Evolutionary conservation across 208 protist species (phyloP).

Genomic region (Leishmania braziliensis): DNA sequence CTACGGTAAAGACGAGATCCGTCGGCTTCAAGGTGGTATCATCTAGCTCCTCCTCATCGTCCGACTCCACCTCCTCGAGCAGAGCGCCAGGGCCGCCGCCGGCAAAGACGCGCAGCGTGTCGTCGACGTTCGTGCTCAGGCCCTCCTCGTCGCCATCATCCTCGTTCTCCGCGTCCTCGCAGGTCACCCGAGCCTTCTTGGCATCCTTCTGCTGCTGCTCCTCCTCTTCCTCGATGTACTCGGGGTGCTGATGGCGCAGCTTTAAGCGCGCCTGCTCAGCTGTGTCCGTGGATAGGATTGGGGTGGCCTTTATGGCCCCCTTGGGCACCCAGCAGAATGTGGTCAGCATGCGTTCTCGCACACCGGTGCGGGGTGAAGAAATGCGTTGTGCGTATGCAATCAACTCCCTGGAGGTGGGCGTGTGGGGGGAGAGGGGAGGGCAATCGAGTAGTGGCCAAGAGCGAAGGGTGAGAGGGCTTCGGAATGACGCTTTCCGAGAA

Average conservation of each 20-base stretch:
- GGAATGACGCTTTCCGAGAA: background rate
- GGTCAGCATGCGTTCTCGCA: slow-evolving; percentile 58
- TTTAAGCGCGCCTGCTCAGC: slow-evolving; percentile 67
- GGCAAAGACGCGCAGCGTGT: slow-evolving; percentile 65
- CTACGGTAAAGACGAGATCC: slow-evolving; percentile 78
- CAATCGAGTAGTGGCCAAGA: background rate
- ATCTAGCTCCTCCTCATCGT: slow-evolving; percentile 91
- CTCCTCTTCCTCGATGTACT: slow-evolving; percentile 59
- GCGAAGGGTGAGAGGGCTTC: background rate
- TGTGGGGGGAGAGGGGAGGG: background rate
- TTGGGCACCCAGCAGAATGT: slow-evolving; percentile 86
- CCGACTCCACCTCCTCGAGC: slow-evolving; percentile 81
- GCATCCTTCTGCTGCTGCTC: slow-evolving; percentile 25
- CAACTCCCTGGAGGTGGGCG: background rate
- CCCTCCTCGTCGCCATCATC: slow-evolving; percentile 38
- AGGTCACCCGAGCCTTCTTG: background rate
- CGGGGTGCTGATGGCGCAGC: slow-evolving; percentile 70
- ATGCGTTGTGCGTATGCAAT: background rate
- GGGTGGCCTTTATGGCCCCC: slow-evolving; percentile 79
- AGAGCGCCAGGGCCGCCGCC: slow-evolving; percentile 71
- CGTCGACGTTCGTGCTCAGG: slow-evolving; percentile 42
- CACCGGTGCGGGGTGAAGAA: background rate
- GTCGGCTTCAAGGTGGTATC: slow-evolving; percentile 93
- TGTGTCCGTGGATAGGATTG: slow-evolving; percentile 83
- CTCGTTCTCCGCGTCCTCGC: slow-evolving; percentile 13